A percentile compares a stretch with the other conserved stretches of the same genome.
Conservation (phyloP, 108 stramenopile genomes). For the Nitzschia sp. region DNA sequence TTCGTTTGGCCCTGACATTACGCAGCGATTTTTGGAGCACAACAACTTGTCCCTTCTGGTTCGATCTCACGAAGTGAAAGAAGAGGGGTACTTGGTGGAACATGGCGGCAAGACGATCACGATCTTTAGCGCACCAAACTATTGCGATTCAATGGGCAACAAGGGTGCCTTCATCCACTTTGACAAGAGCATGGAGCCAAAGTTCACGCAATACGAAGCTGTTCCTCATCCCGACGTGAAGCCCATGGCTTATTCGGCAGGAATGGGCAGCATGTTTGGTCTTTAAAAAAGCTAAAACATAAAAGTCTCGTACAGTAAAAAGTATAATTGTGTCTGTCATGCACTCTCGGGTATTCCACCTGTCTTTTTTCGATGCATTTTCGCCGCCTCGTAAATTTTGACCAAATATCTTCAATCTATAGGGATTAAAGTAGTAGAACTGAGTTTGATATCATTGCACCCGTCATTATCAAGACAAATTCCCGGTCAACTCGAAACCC, state of each 20-base stretch:
- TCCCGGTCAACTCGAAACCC: not conserved
- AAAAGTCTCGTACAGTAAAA: too few species aligned
- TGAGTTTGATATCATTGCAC: too few species aligned
- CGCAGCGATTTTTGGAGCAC: conserved; percentile 77
- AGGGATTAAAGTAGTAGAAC: too few species aligned
- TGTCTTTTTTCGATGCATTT: too few species aligned
- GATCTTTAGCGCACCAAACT: conserved; percentile 98
- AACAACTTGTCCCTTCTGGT: conserved; percentile 88
- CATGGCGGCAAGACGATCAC: conserved; percentile 99
- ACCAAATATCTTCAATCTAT: too few species aligned
- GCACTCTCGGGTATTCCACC: too few species aligned
- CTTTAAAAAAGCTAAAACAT: conserved; percentile 14
- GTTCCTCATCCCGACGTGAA: conserved; percentile 94
- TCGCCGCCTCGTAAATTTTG: too few species aligned
- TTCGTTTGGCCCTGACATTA: conserved; percentile 97
- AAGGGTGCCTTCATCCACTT: conserved; percentile 98
- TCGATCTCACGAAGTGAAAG: conserved; percentile 96
- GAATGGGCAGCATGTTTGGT: conserved; percentile 79
- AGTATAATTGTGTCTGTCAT: too few species aligned
- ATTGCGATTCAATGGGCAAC: conserved; percentile 99
- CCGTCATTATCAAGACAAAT: not conserved
- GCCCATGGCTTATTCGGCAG: conserved; percentile 98
- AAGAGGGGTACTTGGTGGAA: conserved; percentile 98
- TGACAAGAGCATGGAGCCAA: conserved; percentile 73
- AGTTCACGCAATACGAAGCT: conserved; percentile 87